Evolutionary conservation across 257 asterid species (phyloP).

Genomic region (Petunia axillaris): DNA sequence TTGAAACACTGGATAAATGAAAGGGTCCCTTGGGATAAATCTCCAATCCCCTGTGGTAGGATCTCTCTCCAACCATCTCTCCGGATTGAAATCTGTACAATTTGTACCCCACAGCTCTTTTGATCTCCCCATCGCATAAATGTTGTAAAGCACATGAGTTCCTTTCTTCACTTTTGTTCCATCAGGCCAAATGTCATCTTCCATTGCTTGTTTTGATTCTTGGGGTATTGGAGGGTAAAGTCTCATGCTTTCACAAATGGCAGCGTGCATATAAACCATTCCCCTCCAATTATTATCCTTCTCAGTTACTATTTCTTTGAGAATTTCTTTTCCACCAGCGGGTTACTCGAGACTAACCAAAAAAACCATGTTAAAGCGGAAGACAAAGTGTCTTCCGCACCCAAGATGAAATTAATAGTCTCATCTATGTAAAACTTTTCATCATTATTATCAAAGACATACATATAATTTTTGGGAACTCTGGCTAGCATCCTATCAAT

Average conservation of each 20-base stretch:
- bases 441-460: too few relatives aligned
- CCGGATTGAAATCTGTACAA: background rate
- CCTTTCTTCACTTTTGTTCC: slow-evolving; percentile 10
- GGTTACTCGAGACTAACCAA: too few relatives aligned
- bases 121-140: too few relatives aligned
- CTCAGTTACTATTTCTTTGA: too few relatives aligned
- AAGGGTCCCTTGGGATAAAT: background rate
- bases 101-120: background rate
- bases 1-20: slow-evolving; percentile 1
- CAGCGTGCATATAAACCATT: slow-evolving; percentile 3
- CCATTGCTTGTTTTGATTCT: background rate
- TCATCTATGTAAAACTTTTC: too few relatives aligned
- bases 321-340: too few relatives aligned
- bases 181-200: slow-evolving; percentile 18
- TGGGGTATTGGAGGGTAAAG: slow-evolving; percentile 13
- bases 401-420: too few relatives aligned
- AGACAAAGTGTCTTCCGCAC: too few relatives aligned
- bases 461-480: too few relatives aligned
- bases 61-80: slow-evolving; percentile 10
- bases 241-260: slow-evolving; percentile 1
- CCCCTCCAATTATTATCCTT: too few relatives aligned
- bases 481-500: too few relatives aligned
- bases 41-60: background rate
- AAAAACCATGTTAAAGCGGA: too few relatives aligned
- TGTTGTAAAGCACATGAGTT: slow-evolving; percentile 2